A percentile compares a stretch with the other conserved stretches of the same genome.
Evolutionary conservation across 2,329 filamentous ascomycete species (phyloP).

Genomic region (Aspergillus thermomutatus): DNA sequence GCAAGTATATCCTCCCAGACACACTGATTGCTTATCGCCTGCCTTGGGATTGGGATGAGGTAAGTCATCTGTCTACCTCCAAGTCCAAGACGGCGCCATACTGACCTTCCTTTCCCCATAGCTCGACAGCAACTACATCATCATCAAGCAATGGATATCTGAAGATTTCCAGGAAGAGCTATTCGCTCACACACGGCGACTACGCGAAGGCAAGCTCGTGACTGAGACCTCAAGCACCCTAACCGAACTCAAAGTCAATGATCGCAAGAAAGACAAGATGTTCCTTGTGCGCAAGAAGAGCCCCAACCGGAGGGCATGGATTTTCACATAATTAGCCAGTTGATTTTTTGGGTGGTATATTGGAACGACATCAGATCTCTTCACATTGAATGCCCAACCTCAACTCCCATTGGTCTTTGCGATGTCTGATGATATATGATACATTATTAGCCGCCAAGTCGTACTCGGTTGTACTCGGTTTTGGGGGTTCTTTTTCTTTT

Average conservation of each 20-base stretch:
- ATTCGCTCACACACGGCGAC: constrained; percentile 65
- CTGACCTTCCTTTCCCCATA: constrained; percentile 22
- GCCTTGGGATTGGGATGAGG: constrained; percentile 47
- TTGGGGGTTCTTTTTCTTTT: constrained; percentile 5
- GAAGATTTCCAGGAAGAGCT: constrained; percentile 69
- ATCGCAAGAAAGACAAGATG: constrained; percentile 43
- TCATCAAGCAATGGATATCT: constrained; percentile 71
- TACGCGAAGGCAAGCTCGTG: constrained; percentile 54
- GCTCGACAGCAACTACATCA: constrained; percentile 63
- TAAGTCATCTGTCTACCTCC: constrained; percentile 24
- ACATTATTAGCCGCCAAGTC: neutral
- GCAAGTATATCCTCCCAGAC: constrained; percentile 44
- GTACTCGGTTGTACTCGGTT: neutral
- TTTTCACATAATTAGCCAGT: constrained; percentile 28
- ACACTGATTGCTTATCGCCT: constrained; percentile 45
- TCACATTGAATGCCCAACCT: neutral
- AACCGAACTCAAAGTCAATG: constrained; percentile 42
- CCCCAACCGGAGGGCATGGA: constrained; percentile 29
- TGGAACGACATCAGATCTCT: constrained; percentile 4
- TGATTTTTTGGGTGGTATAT: neutral
- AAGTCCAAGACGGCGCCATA: neutral
- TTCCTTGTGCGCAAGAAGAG: constrained; percentile 47
- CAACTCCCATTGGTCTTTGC: neutral
- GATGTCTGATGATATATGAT: constrained; percentile 4
- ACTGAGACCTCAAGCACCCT: constrained; percentile 33